These are phyloP conservation scores for Bruguiera sexangula DNA, from an alignment of 345 rosid species.

Conservation along the genomic window DNA sequence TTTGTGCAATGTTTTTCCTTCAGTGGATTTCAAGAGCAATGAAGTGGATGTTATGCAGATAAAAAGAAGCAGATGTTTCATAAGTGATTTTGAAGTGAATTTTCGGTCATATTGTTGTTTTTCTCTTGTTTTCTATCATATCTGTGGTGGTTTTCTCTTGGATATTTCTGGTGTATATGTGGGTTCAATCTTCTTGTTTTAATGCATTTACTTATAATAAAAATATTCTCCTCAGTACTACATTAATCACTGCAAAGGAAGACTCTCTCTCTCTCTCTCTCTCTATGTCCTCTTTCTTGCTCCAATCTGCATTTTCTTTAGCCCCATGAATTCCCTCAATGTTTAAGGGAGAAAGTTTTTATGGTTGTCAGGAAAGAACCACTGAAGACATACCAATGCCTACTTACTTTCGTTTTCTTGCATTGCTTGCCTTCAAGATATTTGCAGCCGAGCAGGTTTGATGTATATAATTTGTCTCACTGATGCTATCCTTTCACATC, in stretches of 20 bases:
- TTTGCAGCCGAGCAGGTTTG: conserved; percentile 83
- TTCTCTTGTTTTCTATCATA: too few relatives aligned
- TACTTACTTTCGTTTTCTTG: conserved; percentile 77
- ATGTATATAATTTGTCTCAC: conserved; percentile 4
- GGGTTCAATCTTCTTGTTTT: neutral
- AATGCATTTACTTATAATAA: neutral
- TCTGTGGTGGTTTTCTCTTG: neutral
- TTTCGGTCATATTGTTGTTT: neutral
- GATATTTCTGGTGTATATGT: neutral
- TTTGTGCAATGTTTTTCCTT: neutral
- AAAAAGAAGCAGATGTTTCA: neutral
- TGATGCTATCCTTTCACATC: neutral
- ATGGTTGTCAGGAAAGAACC: conserved; percentile 52
- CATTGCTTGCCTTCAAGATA: conserved; percentile 89
- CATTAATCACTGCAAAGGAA: too few relatives aligned
- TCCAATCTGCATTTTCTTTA: neutral
- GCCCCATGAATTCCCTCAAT: neutral
- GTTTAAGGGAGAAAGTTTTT: neutral
- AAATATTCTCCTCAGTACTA: neutral
- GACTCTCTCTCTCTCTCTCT: too few relatives aligned
- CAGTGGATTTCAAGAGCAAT: neutral
- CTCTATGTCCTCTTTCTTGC: too few relatives aligned
- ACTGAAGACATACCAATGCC: conserved; percentile 88
- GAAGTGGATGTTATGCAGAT: neutral
- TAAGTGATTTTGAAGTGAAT: neutral